These are phyloP conservation scores for Aspergillus proliferans DNA, from an alignment of 2,329 filamentous ascomycete species.

Conservation along the genomic window DNA sequence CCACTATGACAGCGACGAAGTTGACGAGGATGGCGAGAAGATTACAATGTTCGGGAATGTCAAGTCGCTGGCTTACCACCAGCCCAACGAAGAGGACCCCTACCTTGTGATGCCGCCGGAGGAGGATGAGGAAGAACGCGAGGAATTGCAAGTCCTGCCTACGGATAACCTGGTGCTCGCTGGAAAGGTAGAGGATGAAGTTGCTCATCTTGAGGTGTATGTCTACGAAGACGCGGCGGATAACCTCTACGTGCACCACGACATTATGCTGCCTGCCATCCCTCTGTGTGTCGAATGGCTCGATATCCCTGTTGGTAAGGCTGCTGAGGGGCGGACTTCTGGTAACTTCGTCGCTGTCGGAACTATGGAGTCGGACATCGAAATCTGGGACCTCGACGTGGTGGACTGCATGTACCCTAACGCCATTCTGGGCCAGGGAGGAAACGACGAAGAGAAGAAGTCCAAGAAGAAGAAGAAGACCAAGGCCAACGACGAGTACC, in stretches of 20 bases:
- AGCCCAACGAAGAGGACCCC: slow-evolving; percentile 88
- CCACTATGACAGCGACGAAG: slow-evolving; percentile 82
- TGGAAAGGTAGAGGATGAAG: slow-evolving; percentile 92
- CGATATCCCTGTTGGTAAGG: slow-evolving; percentile 78
- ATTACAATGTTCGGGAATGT: slow-evolving; percentile 95
- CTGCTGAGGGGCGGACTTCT: slow-evolving; percentile 56
- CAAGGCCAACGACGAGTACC: slow-evolving; percentile 83
- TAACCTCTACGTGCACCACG: slow-evolving; percentile 98
- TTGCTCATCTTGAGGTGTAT: slow-evolving; percentile 93
- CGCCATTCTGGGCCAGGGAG: slow-evolving; percentile 78
- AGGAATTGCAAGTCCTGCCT: slow-evolving; percentile 86
- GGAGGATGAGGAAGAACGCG: slow-evolving; percentile 76
- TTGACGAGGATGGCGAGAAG: slow-evolving; percentile 59
- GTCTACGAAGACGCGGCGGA: slow-evolving; percentile 94
- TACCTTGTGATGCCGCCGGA: slow-evolving; percentile 85
- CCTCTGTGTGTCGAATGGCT: slow-evolving; percentile 95
- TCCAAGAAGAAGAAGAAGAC: slow-evolving; percentile 90
- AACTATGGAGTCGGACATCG: slow-evolving; percentile 97
- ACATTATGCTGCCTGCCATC: slow-evolving; percentile 97
- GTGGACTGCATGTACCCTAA: slow-evolving; percentile 98
- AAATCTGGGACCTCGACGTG: slow-evolving; percentile 95
- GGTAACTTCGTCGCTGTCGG: slow-evolving; percentile 94
- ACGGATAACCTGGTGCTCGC: slow-evolving; percentile 90
- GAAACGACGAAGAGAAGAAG: slow-evolving; percentile 50
- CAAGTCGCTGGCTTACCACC: slow-evolving; percentile 88